Evolutionary conservation across 2,329 filamentous ascomycete species (phyloP), one percentile per base, ranked within the genome.

Genomic region (Fonsecaea pugnacius): DNA sequence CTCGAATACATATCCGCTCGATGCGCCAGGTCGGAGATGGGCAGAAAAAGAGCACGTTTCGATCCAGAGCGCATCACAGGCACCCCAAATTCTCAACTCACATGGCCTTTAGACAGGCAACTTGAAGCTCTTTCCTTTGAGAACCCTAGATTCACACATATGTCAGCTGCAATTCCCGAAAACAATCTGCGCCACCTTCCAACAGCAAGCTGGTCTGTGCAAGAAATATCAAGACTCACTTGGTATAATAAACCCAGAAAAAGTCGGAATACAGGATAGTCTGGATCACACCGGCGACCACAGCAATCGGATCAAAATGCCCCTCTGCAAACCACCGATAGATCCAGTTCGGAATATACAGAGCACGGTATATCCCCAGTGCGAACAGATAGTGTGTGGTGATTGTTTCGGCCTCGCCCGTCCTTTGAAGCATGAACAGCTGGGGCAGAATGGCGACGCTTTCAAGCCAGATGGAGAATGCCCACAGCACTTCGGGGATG

Each of bases 211-310:
- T 27, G 12, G 21, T 12, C 21, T 14, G 21, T 8, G 43, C 43
- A 12, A 48, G 16, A 27, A 48, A 14, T 27, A 21, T 48, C 18
- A 27, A 48, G 30, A 79, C 85, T 77, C 76, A 89, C 88, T 97
- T 98, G 65, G 90, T 96, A 81, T 97, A 99, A 83, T 99, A 99
- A 74, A 99, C 94, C 85, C 93, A 99, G 86, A 99, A 99, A 83
- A 99, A 99, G 81, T 99, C 95, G 69, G 92, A 96, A 82, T 99
- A 99, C 64, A 99, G 83, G 55, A 99, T 80, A 0, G 95, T 99
- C 83, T 99, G 95, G 69, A 98, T 81, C 62, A 98, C 85, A 12
- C 95, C 95, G 3, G 96, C 95, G 67, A 95, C 75, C 58, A 97
- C 89, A 21, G 93, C 90, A 71, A 97, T 96, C 69, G 89, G 91